These are phyloP conservation scores for Symbiodinium natans DNA, from an alignment of 73 alveolate genomes.

Conservation along the genomic window DNA sequence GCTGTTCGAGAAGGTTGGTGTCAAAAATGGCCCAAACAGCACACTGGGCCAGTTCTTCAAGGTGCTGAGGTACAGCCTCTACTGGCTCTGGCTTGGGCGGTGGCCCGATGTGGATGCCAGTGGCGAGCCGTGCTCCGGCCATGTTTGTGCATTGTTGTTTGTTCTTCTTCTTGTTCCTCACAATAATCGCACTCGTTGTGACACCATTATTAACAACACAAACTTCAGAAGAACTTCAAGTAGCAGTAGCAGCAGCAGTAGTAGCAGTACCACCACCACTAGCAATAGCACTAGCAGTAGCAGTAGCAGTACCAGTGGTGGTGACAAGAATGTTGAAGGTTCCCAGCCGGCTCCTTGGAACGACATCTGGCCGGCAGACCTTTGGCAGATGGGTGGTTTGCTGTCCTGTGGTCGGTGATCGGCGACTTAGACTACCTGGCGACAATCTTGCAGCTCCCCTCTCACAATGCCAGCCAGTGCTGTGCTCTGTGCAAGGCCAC, in stretches of 20 bases:
- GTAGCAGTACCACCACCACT: too few relatives aligned
- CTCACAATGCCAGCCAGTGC: background rate
- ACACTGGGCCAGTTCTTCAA: background rate
- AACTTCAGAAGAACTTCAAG: too few relatives aligned
- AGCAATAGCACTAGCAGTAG: too few relatives aligned
- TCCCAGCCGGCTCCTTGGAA: background rate
- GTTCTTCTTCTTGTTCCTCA: background rate
- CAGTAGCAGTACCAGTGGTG: background rate
- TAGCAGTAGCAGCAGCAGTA: too few relatives aligned
- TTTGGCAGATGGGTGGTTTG: background rate
- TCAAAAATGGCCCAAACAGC: background rate
- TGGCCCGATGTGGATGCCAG: background rate
- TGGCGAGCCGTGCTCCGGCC: too few relatives aligned
- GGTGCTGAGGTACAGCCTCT: background rate
- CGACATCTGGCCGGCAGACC: background rate
- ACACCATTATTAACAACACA: too few relatives aligned
- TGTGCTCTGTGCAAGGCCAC: background rate
- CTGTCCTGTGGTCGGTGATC: background rate
- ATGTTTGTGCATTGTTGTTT: background rate
- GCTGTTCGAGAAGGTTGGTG: background rate
- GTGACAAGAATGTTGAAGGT: background rate
- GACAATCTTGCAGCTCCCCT: background rate
- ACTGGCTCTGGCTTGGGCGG: background rate
- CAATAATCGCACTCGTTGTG: too few relatives aligned
- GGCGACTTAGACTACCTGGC: constrained; percentile 43